phyloP scores from a whole-genome alignment of 208 protist species.

The Leptomonas seymouri region DNA sequence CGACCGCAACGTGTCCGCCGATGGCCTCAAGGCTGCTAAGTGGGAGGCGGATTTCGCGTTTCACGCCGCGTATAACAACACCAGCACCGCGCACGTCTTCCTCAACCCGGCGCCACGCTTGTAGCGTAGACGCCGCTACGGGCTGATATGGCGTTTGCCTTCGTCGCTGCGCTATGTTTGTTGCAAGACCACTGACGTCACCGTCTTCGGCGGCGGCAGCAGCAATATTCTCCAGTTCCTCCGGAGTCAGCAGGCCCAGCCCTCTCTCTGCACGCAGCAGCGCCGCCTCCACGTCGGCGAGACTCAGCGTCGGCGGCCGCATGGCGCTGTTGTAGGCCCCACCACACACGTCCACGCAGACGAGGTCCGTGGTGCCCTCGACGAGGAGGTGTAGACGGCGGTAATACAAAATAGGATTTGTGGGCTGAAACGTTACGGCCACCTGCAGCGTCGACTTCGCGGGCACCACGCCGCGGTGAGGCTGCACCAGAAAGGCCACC shows the following conservation, averaged over 20 bases:
- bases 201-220: slow-evolving; percentile 17
- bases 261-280: slow-evolving; percentile 54
- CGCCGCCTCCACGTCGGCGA: slow-evolving; percentile 67
- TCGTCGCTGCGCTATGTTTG: not conserved
- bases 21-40: slow-evolving; percentile 24
- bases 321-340: slow-evolving; percentile 64
- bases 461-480: slow-evolving; percentile 54
- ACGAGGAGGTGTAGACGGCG: slow-evolving; percentile 78
- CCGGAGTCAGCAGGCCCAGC: slow-evolving; percentile 59
- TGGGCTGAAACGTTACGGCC: slow-evolving; percentile 74
- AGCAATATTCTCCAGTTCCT: slow-evolving; percentile 60
- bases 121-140: slow-evolving; percentile 3
- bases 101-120: slow-evolving; percentile 29
- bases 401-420: slow-evolving; percentile 83
- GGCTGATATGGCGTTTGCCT: not conserved
- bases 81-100: slow-evolving; percentile 25
- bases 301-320: slow-evolving; percentile 66
- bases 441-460: slow-evolving; percentile 49
- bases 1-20: slow-evolving; percentile 16
- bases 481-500: slow-evolving; percentile 67
- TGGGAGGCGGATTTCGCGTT: slow-evolving; percentile 14
- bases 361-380: slow-evolving; percentile 42
- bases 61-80: slow-evolving; percentile 22
- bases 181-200: not conserved
- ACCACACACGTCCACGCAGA: slow-evolving; percentile 87